Evolutionary conservation across 2,329 filamentous ascomycete species (phyloP), one percentile per base, ranked within the genome.

Genomic region (Eutypella sp.): DNA sequence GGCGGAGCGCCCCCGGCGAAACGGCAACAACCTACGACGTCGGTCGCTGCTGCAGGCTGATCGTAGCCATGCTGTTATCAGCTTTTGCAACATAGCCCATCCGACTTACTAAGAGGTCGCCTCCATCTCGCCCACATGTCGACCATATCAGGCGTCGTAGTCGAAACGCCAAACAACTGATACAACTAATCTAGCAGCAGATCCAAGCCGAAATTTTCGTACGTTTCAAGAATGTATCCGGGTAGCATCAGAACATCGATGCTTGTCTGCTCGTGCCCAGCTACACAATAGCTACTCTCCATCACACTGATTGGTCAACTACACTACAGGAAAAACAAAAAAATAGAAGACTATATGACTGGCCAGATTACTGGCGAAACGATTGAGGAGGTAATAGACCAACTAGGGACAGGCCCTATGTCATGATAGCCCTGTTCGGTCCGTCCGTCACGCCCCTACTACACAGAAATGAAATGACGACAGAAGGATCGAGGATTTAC

Each of bases 1-100:
- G 61, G 51, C 24, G 55, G 57, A 36, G 46, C 54, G 9, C 61
- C 62, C 5, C 58, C 61, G n/a, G 51, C 63, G 11, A 67, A 67
- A 47, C 58, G 64, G 49, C 61, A 57, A 31, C 64, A 66, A 44
- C 52, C 39, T 46, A 39, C 36, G 34, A 52, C 53, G 6, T 48
- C 61, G 4, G 46, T 58, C 42, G 49, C 56, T 41, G 60, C 59
- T 25, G 61, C 53, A 44, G 61, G 61, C 38, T 66, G 57, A 64
- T 39, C 36, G 25, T 20, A 11, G 27, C 15, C 24, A 16, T 33
- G 29, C 13, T 6, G n/a, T 33, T 19, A n/a, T 19, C 19, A 24
- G 36, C 20, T 39, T 39, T 15, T n/a, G 16, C 36, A 39, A 15
- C 36, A 22, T 39, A 22, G 10, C 15, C 19, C 23, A 13, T 8